Conservation (phyloP, 2,329 filamentous ascomycete species). For the Trichoderma pleuroti region DNA sequence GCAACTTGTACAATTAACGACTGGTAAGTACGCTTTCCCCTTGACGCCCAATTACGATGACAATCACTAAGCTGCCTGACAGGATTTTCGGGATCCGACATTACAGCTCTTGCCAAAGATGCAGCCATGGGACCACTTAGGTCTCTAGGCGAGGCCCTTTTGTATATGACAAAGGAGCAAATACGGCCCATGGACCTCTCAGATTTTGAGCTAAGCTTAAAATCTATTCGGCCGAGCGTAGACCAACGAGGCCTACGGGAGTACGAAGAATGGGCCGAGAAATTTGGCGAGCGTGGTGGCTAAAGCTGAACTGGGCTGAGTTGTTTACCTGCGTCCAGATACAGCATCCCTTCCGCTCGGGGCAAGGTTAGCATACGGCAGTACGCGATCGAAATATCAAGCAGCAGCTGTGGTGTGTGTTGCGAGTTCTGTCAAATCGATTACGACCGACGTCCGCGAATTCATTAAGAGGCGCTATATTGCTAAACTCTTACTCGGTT, state of each 20-base stretch:
- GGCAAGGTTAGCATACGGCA: neutral
- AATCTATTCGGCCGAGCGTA: slow-evolving; percentile 85
- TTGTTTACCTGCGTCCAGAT: neutral
- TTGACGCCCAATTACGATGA: neutral
- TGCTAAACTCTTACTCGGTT: neutral
- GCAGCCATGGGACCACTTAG: slow-evolving; percentile 95
- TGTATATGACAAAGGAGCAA: slow-evolving; percentile 91
- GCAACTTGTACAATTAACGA: slow-evolving; percentile 72
- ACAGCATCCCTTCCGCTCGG: neutral
- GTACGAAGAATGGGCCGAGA: slow-evolving; percentile 90
- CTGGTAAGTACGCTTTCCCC: slow-evolving; percentile 58
- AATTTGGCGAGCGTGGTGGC: slow-evolving; percentile 89
- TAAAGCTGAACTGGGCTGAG: slow-evolving; percentile 35
- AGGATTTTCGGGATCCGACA: slow-evolving; percentile 98
- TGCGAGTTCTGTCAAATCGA: neutral
- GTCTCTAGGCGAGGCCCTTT: slow-evolving; percentile 80
- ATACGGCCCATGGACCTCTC: slow-evolving; percentile 79
- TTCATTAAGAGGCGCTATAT: slow-evolving; percentile 1
- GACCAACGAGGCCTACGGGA: slow-evolving; percentile 78
- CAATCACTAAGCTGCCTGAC: neutral
- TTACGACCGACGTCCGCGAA: neutral
- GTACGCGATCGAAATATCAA: neutral
- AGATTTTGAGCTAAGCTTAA: slow-evolving; percentile 82
- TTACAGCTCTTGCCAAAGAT: slow-evolving; percentile 94
- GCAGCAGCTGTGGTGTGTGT: neutral